These are phyloP conservation scores for Capsicum baccatum DNA, from an alignment of 257 asterid species.

Conservation along the genomic window DNA sequence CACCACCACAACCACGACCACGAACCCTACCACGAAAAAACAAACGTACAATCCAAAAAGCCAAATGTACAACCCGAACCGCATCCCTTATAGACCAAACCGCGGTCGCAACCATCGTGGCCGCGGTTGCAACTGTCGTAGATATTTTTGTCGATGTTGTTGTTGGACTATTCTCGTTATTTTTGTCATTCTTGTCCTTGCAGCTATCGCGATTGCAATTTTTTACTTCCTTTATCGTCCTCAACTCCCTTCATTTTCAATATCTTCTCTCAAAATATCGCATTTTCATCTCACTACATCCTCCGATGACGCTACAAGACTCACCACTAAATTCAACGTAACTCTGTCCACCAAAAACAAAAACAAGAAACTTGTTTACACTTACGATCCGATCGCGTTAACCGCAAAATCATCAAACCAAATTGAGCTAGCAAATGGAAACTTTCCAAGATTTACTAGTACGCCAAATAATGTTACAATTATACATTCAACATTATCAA, in stretches of 20 bases:
- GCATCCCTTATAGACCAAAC: not conserved
- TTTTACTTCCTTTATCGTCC: constrained; percentile 83
- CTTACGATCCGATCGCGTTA: constrained; percentile 58
- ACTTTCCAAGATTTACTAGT: constrained; percentile 54
- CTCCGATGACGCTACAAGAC: constrained; percentile 65
- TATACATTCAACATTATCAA: constrained; percentile 52
- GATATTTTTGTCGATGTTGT: not conserved
- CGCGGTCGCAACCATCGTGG: not conserved
- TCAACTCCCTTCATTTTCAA: constrained; percentile 65
- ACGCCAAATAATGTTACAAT: constrained; percentile 46
- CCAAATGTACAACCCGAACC: not conserved
- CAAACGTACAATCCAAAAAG: constrained; percentile 14
- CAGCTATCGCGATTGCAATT: constrained; percentile 67
- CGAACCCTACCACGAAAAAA: not conserved
- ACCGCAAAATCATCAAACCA: constrained; percentile 33
- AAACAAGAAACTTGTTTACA: constrained; percentile 57
- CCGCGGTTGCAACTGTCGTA: constrained; percentile 4
- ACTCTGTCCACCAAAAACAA: constrained; percentile 68
- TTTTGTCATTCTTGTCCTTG: constrained; percentile 53
- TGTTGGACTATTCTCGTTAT: constrained; percentile 45
- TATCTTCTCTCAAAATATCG: constrained; percentile 65
- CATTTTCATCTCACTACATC: constrained; percentile 72
- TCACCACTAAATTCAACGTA: constrained; percentile 63
- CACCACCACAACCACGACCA: not conserved
- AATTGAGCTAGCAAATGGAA: constrained; percentile 54